Evolutionary conservation across 495 filamentous ascomycete species (phyloP).

Genomic region (Aspergillus kassunensis): DNA sequence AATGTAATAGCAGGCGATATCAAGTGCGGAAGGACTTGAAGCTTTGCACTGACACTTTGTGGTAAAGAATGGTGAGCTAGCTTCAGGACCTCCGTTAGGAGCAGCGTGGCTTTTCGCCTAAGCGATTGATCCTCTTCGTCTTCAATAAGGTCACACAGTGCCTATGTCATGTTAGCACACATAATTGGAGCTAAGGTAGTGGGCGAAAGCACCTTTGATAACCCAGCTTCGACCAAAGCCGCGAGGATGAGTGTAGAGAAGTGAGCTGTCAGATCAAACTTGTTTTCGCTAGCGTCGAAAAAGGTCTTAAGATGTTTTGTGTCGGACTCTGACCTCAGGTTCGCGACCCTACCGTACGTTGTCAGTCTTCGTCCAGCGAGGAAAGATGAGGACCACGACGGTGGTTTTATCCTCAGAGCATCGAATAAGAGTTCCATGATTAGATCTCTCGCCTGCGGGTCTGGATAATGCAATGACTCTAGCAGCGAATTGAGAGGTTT

Average conservation of each 20-base stretch:
- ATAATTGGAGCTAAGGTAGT: background rate
- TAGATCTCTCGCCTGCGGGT: slow-evolving; percentile 57
- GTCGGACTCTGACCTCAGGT: slow-evolving; percentile 66
- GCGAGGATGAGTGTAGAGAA: slow-evolving; percentile 88
- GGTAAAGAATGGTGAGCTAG: slow-evolving; percentile 83
- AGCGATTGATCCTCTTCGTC: slow-evolving; percentile 69
- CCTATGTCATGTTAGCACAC: slow-evolving; percentile 34
- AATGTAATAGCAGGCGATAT: slow-evolving; percentile 72
- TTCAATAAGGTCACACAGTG: slow-evolving; percentile 61
- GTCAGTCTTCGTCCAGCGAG: slow-evolving; percentile 88
- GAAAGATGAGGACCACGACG: slow-evolving; percentile 94
- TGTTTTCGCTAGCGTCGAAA: slow-evolving; percentile 60
- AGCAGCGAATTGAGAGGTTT: slow-evolving; percentile 78
- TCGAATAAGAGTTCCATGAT: slow-evolving; percentile 88
- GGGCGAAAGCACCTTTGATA: slow-evolving; percentile 57
- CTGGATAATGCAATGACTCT: slow-evolving; percentile 70
- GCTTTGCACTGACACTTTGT: slow-evolving; percentile 64
- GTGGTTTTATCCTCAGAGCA: slow-evolving; percentile 87
- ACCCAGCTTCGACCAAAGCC: slow-evolving; percentile 75
- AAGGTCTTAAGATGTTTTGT: slow-evolving; percentile 34
- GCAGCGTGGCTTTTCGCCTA: slow-evolving; percentile 81
- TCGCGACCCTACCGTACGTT: slow-evolving; percentile 88
- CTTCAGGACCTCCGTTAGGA: slow-evolving; percentile 87
- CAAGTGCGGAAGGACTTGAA: slow-evolving; percentile 82
- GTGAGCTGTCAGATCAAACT: slow-evolving; percentile 84